A percentile compares a stretch with the other conserved stretches of the same genome.
phyloP scores from a whole-genome alignment of 1,139 yeast genomes.

The Candida anutae region DNA sequence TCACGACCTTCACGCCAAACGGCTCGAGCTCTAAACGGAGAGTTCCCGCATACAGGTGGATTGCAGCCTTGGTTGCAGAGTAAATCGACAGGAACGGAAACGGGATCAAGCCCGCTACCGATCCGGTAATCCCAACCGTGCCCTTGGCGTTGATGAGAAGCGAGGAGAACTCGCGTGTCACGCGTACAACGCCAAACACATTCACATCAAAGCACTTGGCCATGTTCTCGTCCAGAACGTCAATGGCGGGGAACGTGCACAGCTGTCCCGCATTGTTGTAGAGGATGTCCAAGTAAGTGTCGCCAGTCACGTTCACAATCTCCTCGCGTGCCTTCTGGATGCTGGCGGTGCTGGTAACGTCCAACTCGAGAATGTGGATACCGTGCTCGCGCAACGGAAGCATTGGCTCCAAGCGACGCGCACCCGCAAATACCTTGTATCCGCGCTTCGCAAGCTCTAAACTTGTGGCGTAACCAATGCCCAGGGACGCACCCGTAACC shows the following conservation, averaged over 20 bases:
- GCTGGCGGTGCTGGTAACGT: conserved; percentile 47
- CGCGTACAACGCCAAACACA: conserved; percentile 59
- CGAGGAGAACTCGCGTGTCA: conserved; percentile 52
- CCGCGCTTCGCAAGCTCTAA: conserved; percentile 58
- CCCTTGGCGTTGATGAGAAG: conserved; percentile 63
- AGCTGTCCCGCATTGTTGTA: conserved; percentile 64
- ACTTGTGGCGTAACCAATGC: conserved; percentile 67
- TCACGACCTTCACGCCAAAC: conserved; percentile 65
- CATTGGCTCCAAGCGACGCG: conserved; percentile 63
- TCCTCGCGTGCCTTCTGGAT: conserved; percentile 35
- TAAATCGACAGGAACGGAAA: conserved; percentile 69
- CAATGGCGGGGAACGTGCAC: conserved; percentile 66
- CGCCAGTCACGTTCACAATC: conserved; percentile 33
- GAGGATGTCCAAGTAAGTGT: conserved; percentile 43
- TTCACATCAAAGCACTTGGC: conserved; percentile 58
- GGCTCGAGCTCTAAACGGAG: conserved; percentile 65
- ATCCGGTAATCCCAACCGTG: conserved; percentile 67
- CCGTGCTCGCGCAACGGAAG: conserved; percentile 39
- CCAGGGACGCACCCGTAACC: conserved; percentile 78
- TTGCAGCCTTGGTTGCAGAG: conserved; percentile 70
- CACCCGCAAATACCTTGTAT: conserved; percentile 63
- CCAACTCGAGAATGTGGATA: conserved; percentile 28
- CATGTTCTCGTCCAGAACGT: conserved; percentile 51
- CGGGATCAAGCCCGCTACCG: conserved; percentile 57
- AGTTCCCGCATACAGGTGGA: conserved; percentile 59